phyloP scores from a whole-genome alignment of 176 grass and related monocot species.

The Rhynchospora breviuscula region DNA sequence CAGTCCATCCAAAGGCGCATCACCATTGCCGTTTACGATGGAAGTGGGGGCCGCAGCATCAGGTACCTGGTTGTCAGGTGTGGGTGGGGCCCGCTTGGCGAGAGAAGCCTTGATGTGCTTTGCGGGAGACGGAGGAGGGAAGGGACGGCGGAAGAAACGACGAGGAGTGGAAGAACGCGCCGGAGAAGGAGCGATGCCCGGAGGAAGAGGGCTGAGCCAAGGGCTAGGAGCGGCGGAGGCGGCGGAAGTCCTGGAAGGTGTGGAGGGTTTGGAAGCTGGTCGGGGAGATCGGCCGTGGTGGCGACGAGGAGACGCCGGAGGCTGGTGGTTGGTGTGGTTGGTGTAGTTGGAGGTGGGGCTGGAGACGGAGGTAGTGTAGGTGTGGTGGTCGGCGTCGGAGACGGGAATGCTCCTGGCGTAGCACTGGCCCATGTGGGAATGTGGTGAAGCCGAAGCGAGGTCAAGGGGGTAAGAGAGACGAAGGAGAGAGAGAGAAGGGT shows the following conservation, averaged over 20 bases:
- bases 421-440: conserved; percentile 78
- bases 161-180: conserved; percentile 58
- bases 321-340: conserved; percentile 13
- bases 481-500: neutral
- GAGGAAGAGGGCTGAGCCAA: conserved; percentile 75
- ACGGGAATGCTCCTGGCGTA: conserved; percentile 68
- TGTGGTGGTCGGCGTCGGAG: conserved; percentile 20
- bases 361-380: conserved; percentile 27
- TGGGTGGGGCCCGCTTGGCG: conserved; percentile 31
- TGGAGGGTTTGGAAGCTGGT: conserved; percentile 25
- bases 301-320: conserved; percentile 15
- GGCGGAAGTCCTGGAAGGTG: conserved; percentile 17
- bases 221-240: conserved; percentile 50
- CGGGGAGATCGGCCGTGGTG: conserved; percentile 27
- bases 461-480: neutral
- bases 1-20: conserved; percentile 39
- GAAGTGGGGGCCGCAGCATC: conserved; percentile 26
- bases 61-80: neutral
- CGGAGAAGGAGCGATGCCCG: conserved; percentile 75
- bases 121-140: conserved; percentile 85
- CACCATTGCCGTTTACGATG: conserved; percentile 3
- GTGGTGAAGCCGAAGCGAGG: neutral
- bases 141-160: conserved; percentile 76
- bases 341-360: conserved; percentile 1
- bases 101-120: conserved; percentile 98